phyloP scores from a whole-genome alignment of 306 rosid species.

The Arachis stenosperma region DNA sequence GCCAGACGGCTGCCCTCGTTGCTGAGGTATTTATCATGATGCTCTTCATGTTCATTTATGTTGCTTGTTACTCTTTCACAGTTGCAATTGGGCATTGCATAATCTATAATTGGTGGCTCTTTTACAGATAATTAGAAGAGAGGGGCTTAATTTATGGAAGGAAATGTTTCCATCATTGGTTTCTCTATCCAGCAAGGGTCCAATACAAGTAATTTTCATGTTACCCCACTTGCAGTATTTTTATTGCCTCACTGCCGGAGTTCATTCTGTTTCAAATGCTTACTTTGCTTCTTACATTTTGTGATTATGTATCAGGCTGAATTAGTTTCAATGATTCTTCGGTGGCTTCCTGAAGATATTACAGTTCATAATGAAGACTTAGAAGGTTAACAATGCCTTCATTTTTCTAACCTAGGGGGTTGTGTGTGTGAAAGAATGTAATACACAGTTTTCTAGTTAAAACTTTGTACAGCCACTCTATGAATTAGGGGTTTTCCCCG shows the following conservation, averaged over 20 bases:
- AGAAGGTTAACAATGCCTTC: constrained; percentile 68
- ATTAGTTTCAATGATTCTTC: constrained; percentile 93
- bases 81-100: constrained; percentile 26
- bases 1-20: constrained; percentile 97
- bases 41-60: constrained; percentile 30
- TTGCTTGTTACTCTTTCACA: constrained; percentile 19
- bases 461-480: constrained; percentile 25
- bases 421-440: background rate
- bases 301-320: constrained; percentile 68
- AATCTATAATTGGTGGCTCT: constrained; percentile 34
- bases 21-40: constrained; percentile 71
- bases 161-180: constrained; percentile 72
- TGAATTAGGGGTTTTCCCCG: background rate
- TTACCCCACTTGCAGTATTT: constrained; percentile 28
- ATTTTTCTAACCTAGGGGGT: constrained; percentile 15
- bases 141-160: constrained; percentile 79
- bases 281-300: constrained; percentile 11
- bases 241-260: background rate
- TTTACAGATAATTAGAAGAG: constrained; percentile 87
- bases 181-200: constrained; percentile 85
- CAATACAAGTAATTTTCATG: constrained; percentile 69
- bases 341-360: constrained; percentile 99
- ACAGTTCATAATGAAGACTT: constrained; percentile 97
- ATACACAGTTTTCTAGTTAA: constrained; percentile 4
- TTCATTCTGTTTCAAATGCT: constrained; percentile 30